Base-by-base conservation (phyloP, 2,329 filamentous ascomycete species). In the Trichoderma pleuroti region DNA sequence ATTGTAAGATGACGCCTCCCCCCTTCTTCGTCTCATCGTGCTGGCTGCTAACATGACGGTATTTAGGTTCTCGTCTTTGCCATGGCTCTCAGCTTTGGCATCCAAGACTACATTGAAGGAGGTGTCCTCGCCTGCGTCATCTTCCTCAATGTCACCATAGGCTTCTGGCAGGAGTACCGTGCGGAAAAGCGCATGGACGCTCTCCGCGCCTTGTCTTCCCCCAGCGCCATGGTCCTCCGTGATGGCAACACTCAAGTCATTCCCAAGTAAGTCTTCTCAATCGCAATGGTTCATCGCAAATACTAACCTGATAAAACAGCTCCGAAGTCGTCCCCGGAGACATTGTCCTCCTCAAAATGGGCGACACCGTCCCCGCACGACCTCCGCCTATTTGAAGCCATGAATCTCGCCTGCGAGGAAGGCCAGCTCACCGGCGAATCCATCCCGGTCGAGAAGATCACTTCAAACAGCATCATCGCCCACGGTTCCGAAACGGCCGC, bases 351-450 rank as follows among this genome's bases (percentile, higher is more conserved):
- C 84, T 91, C 75, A 91, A 88, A 81, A 91, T 88, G 80, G 92
- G 92, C 71, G 91, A 93, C 78, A 92, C 91, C 5, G 87, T 93
- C 52, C 91, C 92, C 11, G 92, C 92, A 46, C n/a, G 92, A 94
- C 76, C 79, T 93, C 52, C 88, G 91, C 68, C 80, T 91, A 24
- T 86, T 92, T 74, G 90, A 93, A 76, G 87, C 86, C 71, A 92
- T 94, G 87, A 95, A 96, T 78, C 85, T 94, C 59, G 89, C 90
- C 72, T 93, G 91, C 76, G 93, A 97, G 75, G 92, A 94, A 80
- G 90, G 91, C 59, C 88, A 92, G 63, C 86, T 94, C 57, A 94
- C 92, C 8, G 92, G 92, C 76, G 92, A 94, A 80, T 92, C 92
- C 5, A 83, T 92, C 18, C 90, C 91, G 8, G 90, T 92, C 30